Evolutionary conservation across 1,284 basidiomycete genomes (phyloP), one percentile per base, ranked within the genome.

Genomic region (Sporisorium graminicola): DNA sequence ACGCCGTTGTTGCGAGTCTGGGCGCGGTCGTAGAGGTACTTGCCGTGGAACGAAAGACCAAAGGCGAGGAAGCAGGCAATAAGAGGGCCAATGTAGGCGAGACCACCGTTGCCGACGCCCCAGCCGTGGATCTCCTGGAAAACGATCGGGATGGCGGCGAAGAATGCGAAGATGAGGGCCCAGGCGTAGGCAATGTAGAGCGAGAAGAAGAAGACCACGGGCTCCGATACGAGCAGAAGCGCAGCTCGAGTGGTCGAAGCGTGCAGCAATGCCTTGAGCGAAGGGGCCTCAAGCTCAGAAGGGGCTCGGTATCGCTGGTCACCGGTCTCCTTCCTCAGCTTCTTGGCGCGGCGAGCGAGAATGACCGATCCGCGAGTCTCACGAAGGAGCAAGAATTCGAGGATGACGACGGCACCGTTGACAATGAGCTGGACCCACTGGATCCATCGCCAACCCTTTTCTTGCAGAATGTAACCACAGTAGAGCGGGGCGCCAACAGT

Each of bases 281-380:
- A 74, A 24, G 82, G 81, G 31, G 79, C 74, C 67, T 86, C 86
- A 56, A 86, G 82, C 62, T 86, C 86, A 29, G 79, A 72, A 5
- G 82, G 80, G 2, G 85, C 74, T 7, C 85, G 77, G 77, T 81
- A 85, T 59, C 82, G 72, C 55, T 82, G 75, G 51, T 81, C 79
- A 10, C 83, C 84, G 3, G 84, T 86, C 69, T 85, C 74, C 54
- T 85, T 83, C 29, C 83, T 65, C 20, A 86, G 71, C 57, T 79
- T 79, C 65, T 81, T 78, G 20, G 86, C 86, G 12, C 82, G 77
- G 6, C 63, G 55, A 16, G 74, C 68, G 26, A 86, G 77, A 35
- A 86, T 79, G 64, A 80, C 84, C 20, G 84, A 82, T 42, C 85
- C 85, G 33, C 85, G 80, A 2, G 85, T 86, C 65, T 86, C 86